A percentile compares a stretch with the other conserved stretches of the same genome.
phyloP scores from a whole-genome alignment of 371 early-diverging fungal species.

The Mucor saturninus region DNA sequence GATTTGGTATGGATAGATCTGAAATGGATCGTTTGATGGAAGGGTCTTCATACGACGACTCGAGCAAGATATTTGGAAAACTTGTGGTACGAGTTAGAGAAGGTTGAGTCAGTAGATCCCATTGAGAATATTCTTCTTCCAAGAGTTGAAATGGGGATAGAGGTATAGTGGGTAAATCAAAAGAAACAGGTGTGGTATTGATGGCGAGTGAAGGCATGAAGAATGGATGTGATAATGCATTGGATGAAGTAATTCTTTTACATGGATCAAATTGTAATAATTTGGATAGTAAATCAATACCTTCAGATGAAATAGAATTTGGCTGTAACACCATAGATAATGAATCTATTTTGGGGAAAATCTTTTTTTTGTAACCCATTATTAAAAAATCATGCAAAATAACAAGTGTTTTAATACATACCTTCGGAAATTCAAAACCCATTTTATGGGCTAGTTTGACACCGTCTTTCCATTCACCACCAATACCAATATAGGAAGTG shows the following conservation, averaged over 20 bases:
- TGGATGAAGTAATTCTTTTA: constrained; percentile 76
- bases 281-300: constrained; percentile 32
- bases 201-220: constrained; percentile 27
- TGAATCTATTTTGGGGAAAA: constrained; percentile 2
- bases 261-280: constrained; percentile 86
- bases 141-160: constrained; percentile 28
- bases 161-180: constrained; percentile 33
- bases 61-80: neutral
- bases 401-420: constrained; percentile 5
- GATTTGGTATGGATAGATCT: constrained; percentile 9
- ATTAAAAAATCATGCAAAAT: no score
- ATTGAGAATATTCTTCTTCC: constrained; percentile 16
- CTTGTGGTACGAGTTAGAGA: constrained; percentile 4
- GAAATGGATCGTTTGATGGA: constrained; percentile 12
- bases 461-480: constrained; percentile 75
- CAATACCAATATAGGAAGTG: constrained; percentile 24
- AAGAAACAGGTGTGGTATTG: constrained; percentile 8
- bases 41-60: neutral
- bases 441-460: constrained; percentile 60
- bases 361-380: neutral
- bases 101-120: constrained; percentile 8
- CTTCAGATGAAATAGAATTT: constrained; percentile 11
- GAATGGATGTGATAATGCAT: constrained; percentile 70
- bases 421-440: constrained; percentile 62
- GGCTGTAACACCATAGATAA: constrained; percentile 2